Conservation (phyloP, 345 rosid genomes). For the Salix purpurea region DNA sequence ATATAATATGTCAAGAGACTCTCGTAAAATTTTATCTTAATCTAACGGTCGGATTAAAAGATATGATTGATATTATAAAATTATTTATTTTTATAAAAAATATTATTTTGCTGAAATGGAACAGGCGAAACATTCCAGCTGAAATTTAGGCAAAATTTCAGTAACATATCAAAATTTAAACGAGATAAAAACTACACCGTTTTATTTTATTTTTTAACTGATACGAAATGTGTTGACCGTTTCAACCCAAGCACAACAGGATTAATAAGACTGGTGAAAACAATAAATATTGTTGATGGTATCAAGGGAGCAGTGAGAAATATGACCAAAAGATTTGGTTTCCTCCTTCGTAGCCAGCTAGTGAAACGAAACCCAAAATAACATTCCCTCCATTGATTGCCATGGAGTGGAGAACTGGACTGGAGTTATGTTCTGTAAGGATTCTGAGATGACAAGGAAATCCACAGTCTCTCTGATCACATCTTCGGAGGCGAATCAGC, state of each 20-base stretch:
- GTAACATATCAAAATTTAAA: too few species aligned
- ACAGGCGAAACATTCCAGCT: rapidly evolving
- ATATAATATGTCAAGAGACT: too few species aligned
- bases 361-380: background rate
- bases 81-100: too few species aligned
- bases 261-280: background rate
- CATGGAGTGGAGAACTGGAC: background rate
- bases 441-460: slow-evolving; percentile 9
- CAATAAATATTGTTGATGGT: slow-evolving; percentile 22
- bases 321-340: slow-evolving; percentile 20
- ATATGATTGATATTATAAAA: too few species aligned
- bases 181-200: too few species aligned
- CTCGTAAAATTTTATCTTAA: too few species aligned
- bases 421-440: background rate
- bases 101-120: rapidly evolving
- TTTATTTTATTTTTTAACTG: too few species aligned
- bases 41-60: too few species aligned
- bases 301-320: slow-evolving; percentile 7
- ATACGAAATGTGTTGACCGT: too few species aligned
- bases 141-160: too few species aligned
- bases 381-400: background rate
- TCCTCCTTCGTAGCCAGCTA: background rate
- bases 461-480: background rate
- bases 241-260: too few species aligned
- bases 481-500: background rate